Evolutionary conservation across 371 early-diverging fungal species (phyloP).

Genomic region (Synchytrium microbalum): DNA sequence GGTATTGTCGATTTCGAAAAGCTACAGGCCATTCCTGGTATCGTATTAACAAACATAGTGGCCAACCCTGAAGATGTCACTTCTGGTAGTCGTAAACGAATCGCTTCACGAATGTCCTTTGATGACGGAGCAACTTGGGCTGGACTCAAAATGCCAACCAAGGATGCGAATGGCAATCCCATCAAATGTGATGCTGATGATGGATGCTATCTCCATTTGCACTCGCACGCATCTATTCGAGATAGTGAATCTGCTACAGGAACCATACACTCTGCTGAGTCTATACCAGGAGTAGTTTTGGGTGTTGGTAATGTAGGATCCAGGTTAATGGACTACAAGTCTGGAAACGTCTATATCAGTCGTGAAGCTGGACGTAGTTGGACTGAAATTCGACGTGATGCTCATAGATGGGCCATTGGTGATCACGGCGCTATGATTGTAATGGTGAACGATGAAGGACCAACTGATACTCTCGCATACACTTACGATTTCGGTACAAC

Average conservation of each 20-base stretch:
- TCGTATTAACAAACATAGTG: conserved; percentile 79
- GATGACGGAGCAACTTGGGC: conserved; percentile 82
- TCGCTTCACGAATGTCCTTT: conserved; percentile 65
- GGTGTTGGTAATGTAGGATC: conserved; percentile 89
- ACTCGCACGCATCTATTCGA: conserved; percentile 69
- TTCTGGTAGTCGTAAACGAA: conserved; percentile 51
- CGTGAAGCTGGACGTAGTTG: conserved; percentile 85
- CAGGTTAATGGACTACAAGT: conserved; percentile 47
- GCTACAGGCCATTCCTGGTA: conserved; percentile 83
- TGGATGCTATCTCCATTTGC: conserved; percentile 55
- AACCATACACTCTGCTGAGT: conserved; percentile 38
- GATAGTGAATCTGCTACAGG: conserved; percentile 54
- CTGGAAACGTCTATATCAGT: conserved; percentile 72
- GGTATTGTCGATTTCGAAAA: conserved; percentile 93
- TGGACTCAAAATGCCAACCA: conserved; percentile 45
- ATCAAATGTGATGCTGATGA: not conserved
- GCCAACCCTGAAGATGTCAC: conserved; percentile 44
- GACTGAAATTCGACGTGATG: conserved; percentile 64
- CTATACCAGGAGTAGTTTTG: conserved; percentile 82
- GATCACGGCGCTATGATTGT: conserved; percentile 76
- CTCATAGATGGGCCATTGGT: conserved; percentile 84
- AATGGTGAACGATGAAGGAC: conserved; percentile 60
- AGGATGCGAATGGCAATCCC: conserved; percentile 32
- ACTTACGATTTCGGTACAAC: conserved; percentile 65
- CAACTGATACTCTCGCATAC: conserved; percentile 50